phyloP scores from a whole-genome alignment of 2,329 filamentous ascomycete species.

The Colletotrichum costaricense region DNA sequence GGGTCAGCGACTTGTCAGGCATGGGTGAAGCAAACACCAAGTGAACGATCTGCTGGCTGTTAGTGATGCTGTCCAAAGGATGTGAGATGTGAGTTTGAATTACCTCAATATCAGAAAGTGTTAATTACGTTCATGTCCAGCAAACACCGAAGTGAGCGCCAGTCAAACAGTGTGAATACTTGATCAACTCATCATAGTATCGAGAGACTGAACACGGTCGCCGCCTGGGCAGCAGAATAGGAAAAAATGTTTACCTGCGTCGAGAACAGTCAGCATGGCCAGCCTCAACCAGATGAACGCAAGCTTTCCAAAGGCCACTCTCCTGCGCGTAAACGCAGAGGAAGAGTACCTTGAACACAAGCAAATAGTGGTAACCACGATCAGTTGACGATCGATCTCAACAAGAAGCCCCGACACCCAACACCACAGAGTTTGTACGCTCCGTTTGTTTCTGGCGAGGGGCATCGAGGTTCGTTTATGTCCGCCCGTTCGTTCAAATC shows the following conservation, averaged over 20 bases:
- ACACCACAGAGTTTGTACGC: conserved; percentile 72
- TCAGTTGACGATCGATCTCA: conserved; percentile 75
- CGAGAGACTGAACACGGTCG: background rate
- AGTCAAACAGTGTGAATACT: conserved; percentile 73
- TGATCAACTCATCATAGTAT: conserved; percentile 59
- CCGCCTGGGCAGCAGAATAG: conserved; percentile 18
- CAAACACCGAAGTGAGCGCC: conserved; percentile 49
- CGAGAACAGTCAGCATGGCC: conserved; percentile 8
- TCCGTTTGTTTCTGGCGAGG: conserved; percentile 64
- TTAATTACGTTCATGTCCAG: conserved; percentile 63
- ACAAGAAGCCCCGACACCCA: conserved; percentile 65
- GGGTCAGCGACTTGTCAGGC: conserved; percentile 11
- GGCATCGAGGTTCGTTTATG: conserved; percentile 68
- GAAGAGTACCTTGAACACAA: background rate
- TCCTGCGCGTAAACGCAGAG: background rate
- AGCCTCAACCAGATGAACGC: conserved; percentile 13
- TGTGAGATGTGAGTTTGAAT: background rate
- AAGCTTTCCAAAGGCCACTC: background rate
- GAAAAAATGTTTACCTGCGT: conserved; percentile 42
- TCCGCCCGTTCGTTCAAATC: conserved; percentile 78
- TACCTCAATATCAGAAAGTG: conserved; percentile 66
- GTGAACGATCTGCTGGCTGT: conserved; percentile 1
- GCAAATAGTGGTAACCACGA: conserved; percentile 44
- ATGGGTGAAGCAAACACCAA: conserved; percentile 3
- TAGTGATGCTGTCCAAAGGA: background rate